A percentile compares a stretch with the other conserved stretches of the same genome.
phyloP scores from a whole-genome alignment of 768 basidiomycete species.

The Xerocomus potaroensis region DNA sequence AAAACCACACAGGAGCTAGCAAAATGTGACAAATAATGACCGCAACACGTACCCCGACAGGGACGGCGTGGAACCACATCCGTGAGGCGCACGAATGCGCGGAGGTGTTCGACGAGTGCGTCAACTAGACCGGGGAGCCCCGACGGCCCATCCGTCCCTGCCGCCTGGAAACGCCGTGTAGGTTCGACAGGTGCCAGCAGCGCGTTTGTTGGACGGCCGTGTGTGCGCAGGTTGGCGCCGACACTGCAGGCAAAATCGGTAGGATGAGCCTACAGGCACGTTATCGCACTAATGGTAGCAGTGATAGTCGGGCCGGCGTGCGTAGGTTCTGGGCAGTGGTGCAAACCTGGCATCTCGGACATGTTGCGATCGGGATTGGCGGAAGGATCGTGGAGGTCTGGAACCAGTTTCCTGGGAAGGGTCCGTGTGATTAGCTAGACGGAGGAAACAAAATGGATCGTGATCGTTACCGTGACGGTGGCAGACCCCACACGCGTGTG shows the following conservation, averaged over 20 bases:
- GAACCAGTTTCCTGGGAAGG: slow-evolving; percentile 3
- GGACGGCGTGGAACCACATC: slow-evolving; percentile 9
- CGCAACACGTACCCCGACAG: slow-evolving; percentile 13
- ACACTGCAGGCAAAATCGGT: no score
- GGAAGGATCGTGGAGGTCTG: slow-evolving; percentile 1
- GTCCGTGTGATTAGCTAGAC: no score
- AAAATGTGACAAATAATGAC: no score
- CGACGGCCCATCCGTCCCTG: no score
- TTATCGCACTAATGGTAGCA: slow-evolving; percentile 3
- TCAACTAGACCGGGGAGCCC: neutral
- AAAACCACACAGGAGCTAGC: neutral
- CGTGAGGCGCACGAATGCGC: slow-evolving; percentile 4
- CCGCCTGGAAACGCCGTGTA: no score
- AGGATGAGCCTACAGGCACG: slow-evolving; percentile 8
- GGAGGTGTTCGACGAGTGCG: slow-evolving; percentile 7
- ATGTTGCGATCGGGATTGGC: neutral
- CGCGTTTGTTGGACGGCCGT: no score
- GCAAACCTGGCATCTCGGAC: neutral
- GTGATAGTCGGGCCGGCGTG: slow-evolving; percentile 3
- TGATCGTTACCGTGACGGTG: neutral
- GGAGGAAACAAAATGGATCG: no score
- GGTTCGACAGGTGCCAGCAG: no score
- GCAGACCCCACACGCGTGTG: neutral
- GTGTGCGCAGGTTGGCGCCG: no score
- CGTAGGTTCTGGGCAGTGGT: neutral